Conservation (phyloP, 1,284 basidiomycete genomes). For the Marasmius oreades region DNA sequence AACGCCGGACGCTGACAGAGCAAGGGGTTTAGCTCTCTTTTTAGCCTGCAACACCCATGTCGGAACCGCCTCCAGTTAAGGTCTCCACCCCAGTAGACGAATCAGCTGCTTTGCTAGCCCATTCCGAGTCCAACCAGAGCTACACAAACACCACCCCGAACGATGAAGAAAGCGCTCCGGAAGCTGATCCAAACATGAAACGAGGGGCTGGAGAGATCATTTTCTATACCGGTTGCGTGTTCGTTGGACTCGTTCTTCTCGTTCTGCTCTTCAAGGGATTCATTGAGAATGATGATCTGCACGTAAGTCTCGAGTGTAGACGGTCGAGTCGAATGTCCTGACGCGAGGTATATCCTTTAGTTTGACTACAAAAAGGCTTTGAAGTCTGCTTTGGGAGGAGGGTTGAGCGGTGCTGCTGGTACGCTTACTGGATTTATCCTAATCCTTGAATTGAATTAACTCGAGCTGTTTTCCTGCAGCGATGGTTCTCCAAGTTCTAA, state of each 20-base stretch:
- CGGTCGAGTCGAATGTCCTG: not conserved
- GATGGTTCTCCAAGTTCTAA: constrained; percentile 86
- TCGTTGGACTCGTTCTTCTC: constrained; percentile 35
- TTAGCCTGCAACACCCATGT: not conserved
- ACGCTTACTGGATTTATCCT: constrained; percentile 14
- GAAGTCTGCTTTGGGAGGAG: constrained; percentile 80
- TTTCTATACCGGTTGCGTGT: constrained; percentile 29
- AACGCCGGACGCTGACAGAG: no score
- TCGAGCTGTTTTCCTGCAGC: constrained; percentile 35
- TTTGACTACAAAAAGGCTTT: constrained; percentile 77
- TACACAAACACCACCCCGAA: constrained; percentile 4
- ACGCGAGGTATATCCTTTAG: constrained; percentile 29
- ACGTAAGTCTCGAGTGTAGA: constrained; percentile 41
- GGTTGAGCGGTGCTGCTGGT: constrained; percentile 82
- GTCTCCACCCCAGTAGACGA: constrained; percentile 5
- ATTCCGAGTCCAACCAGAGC: not conserved
- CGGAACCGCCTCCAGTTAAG: constrained; percentile 8
- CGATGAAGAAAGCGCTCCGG: constrained; percentile 7
- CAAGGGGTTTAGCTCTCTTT: not conserved
- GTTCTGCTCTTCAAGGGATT: constrained; percentile 64
- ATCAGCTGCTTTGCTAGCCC: constrained; percentile 8
- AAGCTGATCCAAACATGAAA: constrained; percentile 9
- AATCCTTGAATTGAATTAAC: not conserved
- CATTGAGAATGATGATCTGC: constrained; percentile 61
- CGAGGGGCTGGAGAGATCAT: constrained; percentile 16